phyloP scores from a whole-genome alignment of 192 early-diverging fungal genomes.

The Backusella mclennaniae region DNA sequence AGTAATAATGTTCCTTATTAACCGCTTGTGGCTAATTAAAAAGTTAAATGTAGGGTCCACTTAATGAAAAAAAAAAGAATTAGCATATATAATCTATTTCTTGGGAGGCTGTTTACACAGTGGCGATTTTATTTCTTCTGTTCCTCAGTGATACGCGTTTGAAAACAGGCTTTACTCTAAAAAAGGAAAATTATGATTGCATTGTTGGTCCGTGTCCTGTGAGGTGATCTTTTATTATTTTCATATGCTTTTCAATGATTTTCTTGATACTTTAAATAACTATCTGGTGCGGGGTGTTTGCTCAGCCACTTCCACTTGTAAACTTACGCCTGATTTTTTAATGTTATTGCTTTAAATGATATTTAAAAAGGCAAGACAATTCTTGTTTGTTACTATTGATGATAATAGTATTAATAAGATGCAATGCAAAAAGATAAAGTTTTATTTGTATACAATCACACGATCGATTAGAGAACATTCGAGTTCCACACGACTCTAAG shows the following conservation, averaged over 20 bases:
- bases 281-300: not conserved
- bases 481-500: not conserved
- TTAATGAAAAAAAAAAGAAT: not conserved
- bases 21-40: not conserved
- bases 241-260: slow-evolving; percentile 5
- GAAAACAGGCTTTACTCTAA: not conserved
- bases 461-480: not conserved
- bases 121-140: not conserved
- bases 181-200: not conserved
- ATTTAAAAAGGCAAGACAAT: not conserved
- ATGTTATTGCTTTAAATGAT: not conserved
- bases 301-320: not conserved
- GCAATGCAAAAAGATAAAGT: slow-evolving; percentile 3
- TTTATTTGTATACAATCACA: slow-evolving; percentile 1
- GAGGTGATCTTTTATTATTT: not conserved
- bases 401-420: not conserved
- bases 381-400: not conserved
- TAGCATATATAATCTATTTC: not conserved
- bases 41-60: not conserved
- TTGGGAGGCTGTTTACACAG: not conserved
- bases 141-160: not conserved
- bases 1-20: not conserved
- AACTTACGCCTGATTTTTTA: not conserved
- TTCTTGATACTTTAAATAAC: not conserved
- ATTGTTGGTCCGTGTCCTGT: not conserved